Evolutionary conservation across 2,329 filamentous ascomycete species (phyloP).

Genomic region (Stemphylium vesicarium): DNA sequence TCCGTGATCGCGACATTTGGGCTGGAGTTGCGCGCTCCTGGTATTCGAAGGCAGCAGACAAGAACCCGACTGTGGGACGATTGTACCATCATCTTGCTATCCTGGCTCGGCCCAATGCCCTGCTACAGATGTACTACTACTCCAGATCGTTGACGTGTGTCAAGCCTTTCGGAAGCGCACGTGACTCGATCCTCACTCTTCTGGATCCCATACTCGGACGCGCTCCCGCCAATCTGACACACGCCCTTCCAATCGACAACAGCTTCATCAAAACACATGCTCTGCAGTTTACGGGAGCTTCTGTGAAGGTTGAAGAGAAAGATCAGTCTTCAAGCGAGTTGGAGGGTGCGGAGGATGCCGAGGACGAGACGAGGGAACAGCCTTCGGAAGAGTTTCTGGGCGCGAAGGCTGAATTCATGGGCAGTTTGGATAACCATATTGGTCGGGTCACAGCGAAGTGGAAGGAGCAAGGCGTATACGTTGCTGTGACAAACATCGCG

Average conservation of each 20-base stretch:
- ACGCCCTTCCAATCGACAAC: constrained; percentile 59
- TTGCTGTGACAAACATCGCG: constrained; percentile 64
- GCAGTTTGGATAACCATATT: constrained; percentile 64
- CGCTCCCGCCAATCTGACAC: constrained; percentile 37
- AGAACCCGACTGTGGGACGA: constrained; percentile 74
- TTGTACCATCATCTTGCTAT: constrained; percentile 91
- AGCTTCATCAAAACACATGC: constrained; percentile 70
- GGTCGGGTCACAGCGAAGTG: constrained; percentile 58
- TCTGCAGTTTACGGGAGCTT: constrained; percentile 64
- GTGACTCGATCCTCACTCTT: constrained; percentile 72
- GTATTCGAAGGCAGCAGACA: constrained; percentile 80
- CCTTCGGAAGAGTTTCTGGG: constrained; percentile 53
- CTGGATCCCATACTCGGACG: constrained; percentile 61
- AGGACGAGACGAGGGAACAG: neutral
- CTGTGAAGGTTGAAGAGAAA: constrained; percentile 18
- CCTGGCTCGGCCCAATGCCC: constrained; percentile 70
- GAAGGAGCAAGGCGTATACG: constrained; percentile 64
- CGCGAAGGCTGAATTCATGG: constrained; percentile 59
- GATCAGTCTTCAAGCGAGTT: neutral
- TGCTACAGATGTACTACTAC: constrained; percentile 77
- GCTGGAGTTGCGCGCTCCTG: constrained; percentile 78
- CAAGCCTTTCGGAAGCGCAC: constrained; percentile 70
- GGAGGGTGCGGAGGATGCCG: constrained; percentile 36
- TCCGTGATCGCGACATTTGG: constrained; percentile 79
- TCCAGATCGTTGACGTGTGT: constrained; percentile 72